Evolutionary conservation across 208 protist species (phyloP).

Genomic region (Perkinsela sp.): DNA sequence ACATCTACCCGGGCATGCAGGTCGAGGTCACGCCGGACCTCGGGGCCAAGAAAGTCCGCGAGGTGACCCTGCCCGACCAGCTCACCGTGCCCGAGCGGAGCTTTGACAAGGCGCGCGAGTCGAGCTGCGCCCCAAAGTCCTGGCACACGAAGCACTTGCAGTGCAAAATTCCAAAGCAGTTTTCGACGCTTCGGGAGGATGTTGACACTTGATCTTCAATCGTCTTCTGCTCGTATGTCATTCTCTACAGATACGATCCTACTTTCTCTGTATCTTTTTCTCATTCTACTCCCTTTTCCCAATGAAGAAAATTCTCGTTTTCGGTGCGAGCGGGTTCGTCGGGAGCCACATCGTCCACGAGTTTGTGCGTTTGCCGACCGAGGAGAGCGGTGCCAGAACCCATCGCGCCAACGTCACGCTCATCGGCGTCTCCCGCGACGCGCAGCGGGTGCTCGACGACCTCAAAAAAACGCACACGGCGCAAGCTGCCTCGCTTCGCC

Average conservation of each 20-base stretch:
- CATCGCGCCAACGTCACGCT: neutral
- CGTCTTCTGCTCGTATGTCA: neutral
- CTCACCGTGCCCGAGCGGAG: neutral
- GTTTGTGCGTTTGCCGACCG: neutral
- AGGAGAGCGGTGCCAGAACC: neutral
- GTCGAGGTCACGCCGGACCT: neutral
- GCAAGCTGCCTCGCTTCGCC: neutral
- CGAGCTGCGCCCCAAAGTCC: neutral
- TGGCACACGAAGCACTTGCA: neutral
- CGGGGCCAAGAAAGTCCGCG: neutral
- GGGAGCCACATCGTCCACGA: conserved; percentile 15
- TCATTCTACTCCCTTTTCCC: neutral
- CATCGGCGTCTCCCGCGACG: neutral
- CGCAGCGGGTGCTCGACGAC: neutral
- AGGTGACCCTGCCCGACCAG: neutral
- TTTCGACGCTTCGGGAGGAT: neutral
- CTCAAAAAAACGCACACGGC: neutral
- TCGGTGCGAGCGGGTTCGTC: conserved; percentile 48
- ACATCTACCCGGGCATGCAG: neutral
- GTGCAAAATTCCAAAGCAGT: neutral
- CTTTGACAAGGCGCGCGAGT: neutral
- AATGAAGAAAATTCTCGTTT: conserved; percentile 27
- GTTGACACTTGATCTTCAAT: neutral
- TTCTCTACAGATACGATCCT: no score
- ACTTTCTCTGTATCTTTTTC: neutral